These are phyloP conservation scores for Periconia macrospinosa DNA, from an alignment of 2,329 filamentous ascomycete genomes.

Conservation along the genomic window DNA sequence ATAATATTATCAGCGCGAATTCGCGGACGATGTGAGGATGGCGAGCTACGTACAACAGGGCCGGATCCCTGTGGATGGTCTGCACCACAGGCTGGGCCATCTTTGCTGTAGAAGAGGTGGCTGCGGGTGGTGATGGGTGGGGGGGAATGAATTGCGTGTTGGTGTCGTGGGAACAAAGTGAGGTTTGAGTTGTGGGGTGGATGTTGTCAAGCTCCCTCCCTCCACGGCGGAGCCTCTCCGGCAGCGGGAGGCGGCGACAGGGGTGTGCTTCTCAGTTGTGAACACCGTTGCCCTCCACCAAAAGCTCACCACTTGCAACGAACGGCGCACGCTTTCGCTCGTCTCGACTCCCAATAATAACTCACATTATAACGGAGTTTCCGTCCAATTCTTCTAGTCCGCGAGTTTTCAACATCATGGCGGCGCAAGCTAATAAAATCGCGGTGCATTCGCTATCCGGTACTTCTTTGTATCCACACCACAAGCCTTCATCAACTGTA, in stretches of 20 bases:
- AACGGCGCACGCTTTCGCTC: constrained; percentile 9
- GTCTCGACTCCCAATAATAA: constrained; percentile 1
- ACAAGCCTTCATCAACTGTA: constrained; percentile 4
- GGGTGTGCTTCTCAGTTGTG: constrained; percentile 27
- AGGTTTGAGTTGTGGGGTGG: constrained; percentile 17
- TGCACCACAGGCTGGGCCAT: constrained; percentile 89
- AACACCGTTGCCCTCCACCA: constrained; percentile 38
- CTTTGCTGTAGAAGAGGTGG: constrained; percentile 27
- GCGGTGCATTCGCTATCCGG: constrained; percentile 69
- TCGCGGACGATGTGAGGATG: not conserved
- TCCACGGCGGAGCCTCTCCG: constrained; percentile 29
- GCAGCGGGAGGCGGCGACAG: constrained; percentile 33
- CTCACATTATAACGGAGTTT: not conserved
- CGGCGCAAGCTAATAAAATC: constrained; percentile 55
- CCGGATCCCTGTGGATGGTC: constrained; percentile 97
- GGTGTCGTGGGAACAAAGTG: constrained; percentile 10
- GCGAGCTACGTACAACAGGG: constrained; percentile 77
- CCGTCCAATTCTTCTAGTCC: not conserved
- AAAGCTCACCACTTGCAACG: constrained; percentile 15
- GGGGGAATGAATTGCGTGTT: constrained; percentile 9
- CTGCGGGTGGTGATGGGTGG: constrained; percentile 11
- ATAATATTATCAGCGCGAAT: constrained; percentile 25
- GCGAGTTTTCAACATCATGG: constrained; percentile 29
- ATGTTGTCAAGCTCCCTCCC: constrained; percentile 24
- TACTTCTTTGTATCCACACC: constrained; percentile 33